These are phyloP conservation scores for Trifolium repens DNA, from an alignment of 306 rosid genomes.

Conservation along the genomic window DNA sequence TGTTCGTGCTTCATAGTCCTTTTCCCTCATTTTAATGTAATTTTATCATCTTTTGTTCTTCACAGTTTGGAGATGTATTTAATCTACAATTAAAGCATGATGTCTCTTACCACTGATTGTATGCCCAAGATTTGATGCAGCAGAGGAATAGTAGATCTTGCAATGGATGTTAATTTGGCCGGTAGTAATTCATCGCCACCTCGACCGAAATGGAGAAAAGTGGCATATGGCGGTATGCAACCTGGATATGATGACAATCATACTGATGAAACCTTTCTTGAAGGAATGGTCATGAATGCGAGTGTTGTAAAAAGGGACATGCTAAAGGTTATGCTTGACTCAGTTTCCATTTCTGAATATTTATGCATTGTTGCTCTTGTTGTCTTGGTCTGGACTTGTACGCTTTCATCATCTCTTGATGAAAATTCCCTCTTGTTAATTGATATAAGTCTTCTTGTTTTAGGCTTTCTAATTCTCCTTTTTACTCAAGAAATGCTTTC, in stretches of 20 bases:
- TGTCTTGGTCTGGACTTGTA: conserved; percentile 81
- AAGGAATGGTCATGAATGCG: conserved; percentile 93
- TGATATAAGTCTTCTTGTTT: conserved; percentile 53
- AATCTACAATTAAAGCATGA: too few species aligned
- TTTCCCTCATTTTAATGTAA: too few species aligned
- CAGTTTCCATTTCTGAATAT: conserved; percentile 87
- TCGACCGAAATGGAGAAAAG: conserved; percentile 77
- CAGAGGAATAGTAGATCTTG: conserved; percentile 15
- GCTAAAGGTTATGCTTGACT: conserved; percentile 83
- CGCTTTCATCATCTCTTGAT: conserved; percentile 73
- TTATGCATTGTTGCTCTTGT: conserved; percentile 82
- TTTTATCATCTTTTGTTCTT: too few species aligned
- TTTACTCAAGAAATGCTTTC: conserved; percentile 77
- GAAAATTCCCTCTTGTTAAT: conserved; percentile 73
- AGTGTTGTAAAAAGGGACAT: conserved; percentile 80
- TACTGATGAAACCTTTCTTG: conserved; percentile 85
- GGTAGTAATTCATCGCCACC: conserved; percentile 47
- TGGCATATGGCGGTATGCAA: conserved; percentile 97
- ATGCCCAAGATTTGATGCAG: not conserved
- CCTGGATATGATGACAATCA: conserved; percentile 86
- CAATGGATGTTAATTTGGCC: conserved; percentile 43
- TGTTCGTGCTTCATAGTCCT: too few species aligned
- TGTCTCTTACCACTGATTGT: too few species aligned
- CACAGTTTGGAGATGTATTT: too few species aligned
- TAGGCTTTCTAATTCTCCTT: conserved; percentile 65